Evolutionary conservation across 1,139 yeast species (phyloP), one percentile per base, ranked within the genome.

Genomic region (Protomyces pachydermus): DNA sequence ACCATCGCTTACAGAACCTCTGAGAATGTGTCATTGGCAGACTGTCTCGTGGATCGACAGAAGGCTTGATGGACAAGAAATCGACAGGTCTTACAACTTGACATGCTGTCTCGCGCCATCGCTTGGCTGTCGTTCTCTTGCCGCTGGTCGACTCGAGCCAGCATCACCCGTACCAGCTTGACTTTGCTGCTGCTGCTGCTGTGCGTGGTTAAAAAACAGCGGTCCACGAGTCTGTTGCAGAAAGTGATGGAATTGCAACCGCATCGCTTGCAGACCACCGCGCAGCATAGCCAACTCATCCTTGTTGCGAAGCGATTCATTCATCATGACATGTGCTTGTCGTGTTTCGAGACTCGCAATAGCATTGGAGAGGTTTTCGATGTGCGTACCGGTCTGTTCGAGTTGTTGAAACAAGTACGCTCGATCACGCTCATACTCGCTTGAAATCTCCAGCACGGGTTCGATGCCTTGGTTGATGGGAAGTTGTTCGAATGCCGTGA

Each of bases 381-480:
- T 37, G 52, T 50, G 46, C 9, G 51, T 58, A 5, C 52, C 42
- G 16, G 39, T 25, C n/a, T 48, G 45, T 20, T 52, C 48, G 42
- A 58, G 28, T 18, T 55, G 42, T 52, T 58, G 52, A 45, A 52
- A 58, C 34, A 58, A 28, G 34, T 58, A 52, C 10, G 51, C 54
- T n/a, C 62, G 62, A 25, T 58, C 62, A 12, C 62, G 51, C 23
- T 58, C 62, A 42, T 58, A 58, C 14, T 51, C 62, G 12, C 56
- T 51, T 4, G 55, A 46, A 18, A 58, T 37, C 12, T 58, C 62
- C 3, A 58, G 20, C 23, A 58, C 53, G 4, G 62, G 46, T 28
- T 58, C 62, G 48, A 42, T 42, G 25, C 34, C 34, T 23, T 37
- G 34, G 9, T 39, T 32, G 20, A 28, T 14, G 12, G 37, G 45